These are phyloP conservation scores for Apophysomyces ossiformis DNA, from an alignment of 371 early-diverging fungal species.

Conservation along the genomic window DNA sequence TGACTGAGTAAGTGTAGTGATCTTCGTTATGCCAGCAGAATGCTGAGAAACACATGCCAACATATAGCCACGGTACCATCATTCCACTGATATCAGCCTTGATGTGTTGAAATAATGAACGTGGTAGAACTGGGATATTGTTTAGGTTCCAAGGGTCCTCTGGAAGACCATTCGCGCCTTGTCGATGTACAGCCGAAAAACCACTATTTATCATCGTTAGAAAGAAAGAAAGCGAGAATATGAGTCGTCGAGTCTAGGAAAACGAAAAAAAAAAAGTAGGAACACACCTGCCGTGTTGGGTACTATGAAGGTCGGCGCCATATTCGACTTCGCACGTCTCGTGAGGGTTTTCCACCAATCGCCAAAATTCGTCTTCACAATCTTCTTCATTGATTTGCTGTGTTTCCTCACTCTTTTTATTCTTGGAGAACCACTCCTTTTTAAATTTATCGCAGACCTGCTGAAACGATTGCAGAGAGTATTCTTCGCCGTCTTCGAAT, in stretches of 20 bases:
- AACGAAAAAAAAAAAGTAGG: not conserved
- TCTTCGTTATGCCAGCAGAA: conserved; percentile 99
- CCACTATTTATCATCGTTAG: conserved; percentile 17
- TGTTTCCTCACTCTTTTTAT: conserved; percentile 25
- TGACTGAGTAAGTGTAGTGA: conserved; percentile 94
- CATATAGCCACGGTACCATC: conserved; percentile 97
- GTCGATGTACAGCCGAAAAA: conserved; percentile 22
- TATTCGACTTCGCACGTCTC: conserved; percentile 94
- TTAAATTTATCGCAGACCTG: conserved; percentile 83
- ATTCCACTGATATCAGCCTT: conserved; percentile 91
- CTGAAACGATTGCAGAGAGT: conserved; percentile 82
- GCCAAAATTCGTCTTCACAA: conserved; percentile 95
- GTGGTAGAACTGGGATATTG: conserved; percentile 78
- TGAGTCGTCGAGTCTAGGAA: not conserved
- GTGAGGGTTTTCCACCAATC: conserved; percentile 83
- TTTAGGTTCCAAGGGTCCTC: conserved; percentile 87
- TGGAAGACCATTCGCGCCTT: conserved; percentile 1
- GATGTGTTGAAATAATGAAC: conserved; percentile 88
- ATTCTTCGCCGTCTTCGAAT: conserved; percentile 86
- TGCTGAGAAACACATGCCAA: conserved; percentile 95
- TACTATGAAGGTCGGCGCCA: conserved; percentile 93
- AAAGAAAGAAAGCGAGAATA: not conserved
- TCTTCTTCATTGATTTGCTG: conserved; percentile 74
- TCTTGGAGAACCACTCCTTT: conserved; percentile 68
- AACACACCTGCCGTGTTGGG: conserved; percentile 83